Evolutionary conservation across 306 rosid genomes (phyloP).

Genomic region (Hylodesmum podocarpum): DNA sequence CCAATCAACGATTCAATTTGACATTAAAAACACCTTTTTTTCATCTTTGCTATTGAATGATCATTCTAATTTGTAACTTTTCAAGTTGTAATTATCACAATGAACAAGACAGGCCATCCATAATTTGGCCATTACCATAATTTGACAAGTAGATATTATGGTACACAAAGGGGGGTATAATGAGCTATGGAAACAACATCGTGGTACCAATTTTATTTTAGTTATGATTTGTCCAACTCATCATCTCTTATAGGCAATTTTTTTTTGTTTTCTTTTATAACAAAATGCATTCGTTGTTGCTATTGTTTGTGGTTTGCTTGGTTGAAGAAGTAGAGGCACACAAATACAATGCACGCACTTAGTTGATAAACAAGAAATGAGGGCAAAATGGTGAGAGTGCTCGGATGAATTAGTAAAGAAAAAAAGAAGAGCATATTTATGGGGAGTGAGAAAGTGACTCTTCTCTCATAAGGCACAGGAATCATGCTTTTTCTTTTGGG

Average conservation of each 20-base stretch:
- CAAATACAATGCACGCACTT: neutral
- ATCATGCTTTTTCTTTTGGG: constrained; percentile 49
- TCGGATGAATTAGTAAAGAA: neutral
- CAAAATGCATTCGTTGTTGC: neutral
- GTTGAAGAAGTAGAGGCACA: neutral
- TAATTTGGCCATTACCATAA: constrained; percentile 15
- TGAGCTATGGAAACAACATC: constrained; percentile 8
- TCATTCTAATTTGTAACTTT: constrained; percentile 25
- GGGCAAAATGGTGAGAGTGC: constrained; percentile 20
- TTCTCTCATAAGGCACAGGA: constrained; percentile 39
- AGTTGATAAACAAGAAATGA: neutral
- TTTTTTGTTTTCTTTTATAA: constrained; percentile 4
- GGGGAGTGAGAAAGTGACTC: constrained; percentile 37
- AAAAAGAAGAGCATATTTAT: constrained; percentile 33
- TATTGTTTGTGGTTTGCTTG: neutral
- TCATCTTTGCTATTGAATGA: constrained; percentile 15
- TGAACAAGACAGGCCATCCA: constrained; percentile 6
- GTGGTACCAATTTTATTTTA: neutral
- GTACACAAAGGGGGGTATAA: neutral
- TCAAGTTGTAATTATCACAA: constrained; percentile 31
- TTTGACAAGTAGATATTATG: neutral
- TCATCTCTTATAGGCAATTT: neutral
- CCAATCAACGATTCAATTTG: constrained; percentile 16
- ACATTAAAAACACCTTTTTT: constrained; percentile 3
- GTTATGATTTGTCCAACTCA: neutral